Evolutionary conservation across 371 early-diverging fungal genomes (phyloP).

Genomic region (Mortierella sp.): DNA sequence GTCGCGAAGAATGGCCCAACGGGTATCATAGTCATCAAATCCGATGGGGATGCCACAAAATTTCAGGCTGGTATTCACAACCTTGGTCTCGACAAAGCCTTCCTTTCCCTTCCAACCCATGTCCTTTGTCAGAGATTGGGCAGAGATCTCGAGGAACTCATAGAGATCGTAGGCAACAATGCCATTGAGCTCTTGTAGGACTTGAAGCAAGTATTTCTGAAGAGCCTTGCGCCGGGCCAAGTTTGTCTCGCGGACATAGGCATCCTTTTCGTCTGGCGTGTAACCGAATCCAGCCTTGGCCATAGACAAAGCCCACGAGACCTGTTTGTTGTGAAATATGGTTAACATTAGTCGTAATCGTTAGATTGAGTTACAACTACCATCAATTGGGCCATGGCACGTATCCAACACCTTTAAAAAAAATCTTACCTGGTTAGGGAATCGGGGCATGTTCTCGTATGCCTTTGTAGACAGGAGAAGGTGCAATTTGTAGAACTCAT

Average conservation of each 20-base stretch:
- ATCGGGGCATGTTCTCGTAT: conserved; percentile 61
- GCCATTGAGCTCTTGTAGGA: conserved; percentile 72
- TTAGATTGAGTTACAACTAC: no score
- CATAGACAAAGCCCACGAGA: conserved; percentile 28
- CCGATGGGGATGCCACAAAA: conserved; percentile 66
- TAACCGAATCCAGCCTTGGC: conserved; percentile 26
- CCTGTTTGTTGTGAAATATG: conserved; percentile 15
- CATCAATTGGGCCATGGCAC: not conserved
- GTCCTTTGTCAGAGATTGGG: conserved; percentile 77
- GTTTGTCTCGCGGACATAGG: conserved; percentile 53
- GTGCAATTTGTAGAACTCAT: conserved; percentile 80
- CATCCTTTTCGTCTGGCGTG: conserved; percentile 4
- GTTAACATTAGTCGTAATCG: no score
- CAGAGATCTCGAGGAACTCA: conserved; percentile 84
- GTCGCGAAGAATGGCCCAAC: conserved; percentile 84
- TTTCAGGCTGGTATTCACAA: conserved; percentile 57
- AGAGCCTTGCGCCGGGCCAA: conserved; percentile 69
- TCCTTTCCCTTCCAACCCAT: conserved; percentile 92
- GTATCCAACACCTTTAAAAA: no score
- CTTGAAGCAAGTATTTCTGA: conserved; percentile 67
- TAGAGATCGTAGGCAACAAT: conserved; percentile 78
- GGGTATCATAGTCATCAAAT: conserved; percentile 37
- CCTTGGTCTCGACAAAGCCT: conserved; percentile 73
- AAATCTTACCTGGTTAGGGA: conserved; percentile 62
- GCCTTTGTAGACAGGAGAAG: conserved; percentile 64